phyloP scores from a whole-genome alignment of 2,329 filamentous ascomycete genomes.

The Phialophora verrucosa region DNA sequence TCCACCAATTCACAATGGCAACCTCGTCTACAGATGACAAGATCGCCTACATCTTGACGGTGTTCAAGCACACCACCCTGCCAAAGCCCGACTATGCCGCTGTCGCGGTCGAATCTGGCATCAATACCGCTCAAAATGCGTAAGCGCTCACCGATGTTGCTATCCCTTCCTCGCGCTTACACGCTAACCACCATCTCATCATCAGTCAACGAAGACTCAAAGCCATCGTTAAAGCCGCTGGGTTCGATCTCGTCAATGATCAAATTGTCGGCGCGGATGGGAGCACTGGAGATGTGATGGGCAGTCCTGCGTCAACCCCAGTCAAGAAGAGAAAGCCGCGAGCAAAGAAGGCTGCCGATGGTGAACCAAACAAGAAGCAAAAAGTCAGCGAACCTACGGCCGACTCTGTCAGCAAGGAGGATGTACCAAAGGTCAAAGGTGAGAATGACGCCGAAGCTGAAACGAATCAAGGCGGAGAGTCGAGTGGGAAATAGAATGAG shows the following conservation, averaged over 20 bases:
- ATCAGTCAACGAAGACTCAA: background rate
- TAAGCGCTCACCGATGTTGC: background rate
- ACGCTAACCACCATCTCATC: background rate
- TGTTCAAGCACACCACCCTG: background rate
- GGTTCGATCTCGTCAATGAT: slow-evolving; percentile 1
- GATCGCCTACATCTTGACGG: background rate
- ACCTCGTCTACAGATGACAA: background rate
- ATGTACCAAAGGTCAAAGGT: background rate
- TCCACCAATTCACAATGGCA: background rate
- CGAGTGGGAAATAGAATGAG: background rate
- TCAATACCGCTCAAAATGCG: slow-evolving; percentile 1
- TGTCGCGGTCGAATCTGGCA: background rate
- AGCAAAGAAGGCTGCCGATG: background rate
- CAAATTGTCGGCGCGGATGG: slow-evolving; percentile 2
- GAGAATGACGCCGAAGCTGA: background rate
- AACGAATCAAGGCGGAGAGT: background rate
- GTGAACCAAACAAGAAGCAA: background rate
- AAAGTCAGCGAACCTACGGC: background rate
- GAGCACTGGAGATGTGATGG: background rate
- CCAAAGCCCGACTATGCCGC: background rate
- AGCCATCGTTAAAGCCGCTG: background rate
- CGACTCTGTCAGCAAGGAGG: background rate
- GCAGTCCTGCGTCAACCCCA: background rate
- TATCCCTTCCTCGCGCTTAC: background rate
- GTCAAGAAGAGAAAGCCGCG: background rate